Evolutionary conservation across 345 rosid species (phyloP), one percentile per base, ranked within the genome.

Genomic region (Dipteronia sinensis): DNA sequence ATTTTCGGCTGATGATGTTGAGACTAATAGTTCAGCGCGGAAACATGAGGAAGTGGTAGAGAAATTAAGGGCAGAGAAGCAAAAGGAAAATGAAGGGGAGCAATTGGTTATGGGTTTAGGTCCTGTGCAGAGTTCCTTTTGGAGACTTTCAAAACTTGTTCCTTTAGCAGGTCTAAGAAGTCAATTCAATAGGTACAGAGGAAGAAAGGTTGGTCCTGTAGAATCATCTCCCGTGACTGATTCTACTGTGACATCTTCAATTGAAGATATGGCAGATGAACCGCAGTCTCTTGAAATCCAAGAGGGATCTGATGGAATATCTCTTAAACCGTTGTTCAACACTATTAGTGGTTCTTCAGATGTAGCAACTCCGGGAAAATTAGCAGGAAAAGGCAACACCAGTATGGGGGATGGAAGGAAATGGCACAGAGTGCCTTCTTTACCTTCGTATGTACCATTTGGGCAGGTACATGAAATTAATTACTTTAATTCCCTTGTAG

Each of bases 381-480:
- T 72, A 61, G 79, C 75, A 19, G 93, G 82, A 70, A 90, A 85
- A 65, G 80, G 53, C 51, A 77, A 80, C 78, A 73, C 67, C 27
- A 80, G 76, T 74, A 79, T 53, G 67, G 88, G 83, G 56, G 88
- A 83, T 71, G 82, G 82, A 58, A 90, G 90, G 71, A 85, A 78
- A 76, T 94, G 98, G 97, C 82, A 72, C 34, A 82, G 86, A 74
- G 94, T 92, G 78, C 97, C 99, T 59, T 89, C 86, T 85, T 84
- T 95, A 78, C 99, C 98, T 64, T 92, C 97, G 67, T 95, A 95
- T 84, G 92, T 95, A 29, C 99, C 99, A 58, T 95, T 95, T 88
- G 99, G 99, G 64, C 83, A 93, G 98, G 98, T 93, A 82, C 15
- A 63, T 69, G n/a, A 34, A 68, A 40, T 71, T 80, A 42, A 62